Percentiles rank a stretch among this genome's conserved stretches.
Conservation (phyloP, 768 basidiomycete species). For the Hebeloma cylindrosporum region DNA sequence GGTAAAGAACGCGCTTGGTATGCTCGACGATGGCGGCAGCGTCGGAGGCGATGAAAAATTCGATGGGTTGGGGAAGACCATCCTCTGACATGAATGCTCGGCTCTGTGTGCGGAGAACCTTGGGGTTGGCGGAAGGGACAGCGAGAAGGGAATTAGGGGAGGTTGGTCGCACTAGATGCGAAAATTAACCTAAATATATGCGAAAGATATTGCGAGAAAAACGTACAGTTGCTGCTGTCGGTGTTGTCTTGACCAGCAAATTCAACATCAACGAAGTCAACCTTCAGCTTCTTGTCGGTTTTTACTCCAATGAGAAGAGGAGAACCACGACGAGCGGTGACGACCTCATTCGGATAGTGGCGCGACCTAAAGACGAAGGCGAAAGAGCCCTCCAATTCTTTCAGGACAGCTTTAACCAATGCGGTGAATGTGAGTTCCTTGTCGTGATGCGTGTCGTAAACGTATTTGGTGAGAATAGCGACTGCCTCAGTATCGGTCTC, state of each 20-base stretch:
- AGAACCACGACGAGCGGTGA: conserved; percentile 95
- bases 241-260: conserved; percentile 72
- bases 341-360: conserved; percentile 95
- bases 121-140: conserved; percentile 63
- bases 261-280: conserved; percentile 99
- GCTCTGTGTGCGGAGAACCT: conserved; percentile 91
- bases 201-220: not conserved
- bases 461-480: conserved; percentile 93
- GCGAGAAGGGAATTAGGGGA: conserved; percentile 62
- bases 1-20: conserved; percentile 97
- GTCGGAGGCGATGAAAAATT: conserved; percentile 99
- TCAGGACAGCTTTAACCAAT: conserved; percentile 92
- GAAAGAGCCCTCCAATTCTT: conserved; percentile 98
- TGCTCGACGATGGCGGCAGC: conserved; percentile 96
- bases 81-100: conserved; percentile 99
- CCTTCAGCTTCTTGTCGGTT: conserved; percentile 99
- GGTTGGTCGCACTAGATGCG: conserved; percentile 41
- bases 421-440: conserved; percentile 87
- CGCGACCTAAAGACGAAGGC: conserved; percentile 98
- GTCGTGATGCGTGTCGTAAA: conserved; percentile 90
- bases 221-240: conserved; percentile 45
- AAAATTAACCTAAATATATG: conserved; percentile 13
- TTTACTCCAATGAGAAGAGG: conserved; percentile 97
- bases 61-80: conserved; percentile 97
- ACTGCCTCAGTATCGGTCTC: conserved; percentile 99